A percentile compares a stretch with the other conserved stretches of the same genome.
Evolutionary conservation across 257 asterid species (phyloP).

Genomic region (Solanum dulcamara): DNA sequence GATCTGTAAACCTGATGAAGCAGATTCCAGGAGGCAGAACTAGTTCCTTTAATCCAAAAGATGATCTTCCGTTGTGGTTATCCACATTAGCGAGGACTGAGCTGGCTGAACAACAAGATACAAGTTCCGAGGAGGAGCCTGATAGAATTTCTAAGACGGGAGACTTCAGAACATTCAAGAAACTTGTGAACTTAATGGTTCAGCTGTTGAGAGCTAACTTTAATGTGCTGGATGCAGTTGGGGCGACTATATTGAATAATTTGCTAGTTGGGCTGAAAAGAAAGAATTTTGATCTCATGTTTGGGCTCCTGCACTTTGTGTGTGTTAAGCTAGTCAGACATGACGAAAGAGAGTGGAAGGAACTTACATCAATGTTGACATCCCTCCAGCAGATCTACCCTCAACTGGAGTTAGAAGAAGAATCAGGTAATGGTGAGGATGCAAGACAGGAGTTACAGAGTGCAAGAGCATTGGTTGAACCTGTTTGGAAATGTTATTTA

Average conservation of each 20-base stretch:
- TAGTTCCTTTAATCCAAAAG: conserved; percentile 12
- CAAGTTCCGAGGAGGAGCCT: conserved; percentile 26
- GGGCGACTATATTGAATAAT: conserved; percentile 34
- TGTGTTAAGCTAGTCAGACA: conserved; percentile 39
- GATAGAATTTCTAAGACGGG: conserved; percentile 12
- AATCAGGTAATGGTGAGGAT: conserved; percentile 11
- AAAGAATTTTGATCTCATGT: conserved; percentile 32
- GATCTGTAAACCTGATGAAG: conserved; percentile 40
- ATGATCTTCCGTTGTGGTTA: conserved; percentile 49
- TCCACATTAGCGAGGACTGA: conserved; percentile 50
- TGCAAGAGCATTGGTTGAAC: conserved; percentile 58
- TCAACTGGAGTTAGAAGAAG: conserved; percentile 31
- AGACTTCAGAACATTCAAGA: conserved; percentile 42
- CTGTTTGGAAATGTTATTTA: conserved; percentile 36
- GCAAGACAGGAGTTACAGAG: conserved; percentile 27
- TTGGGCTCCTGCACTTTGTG: conserved; percentile 63
- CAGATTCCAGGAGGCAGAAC: conserved; percentile 16
- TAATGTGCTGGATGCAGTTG: conserved; percentile 60
- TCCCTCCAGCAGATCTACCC: conserved; percentile 30
- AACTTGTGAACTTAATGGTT: conserved; percentile 33
- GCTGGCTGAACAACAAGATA: conserved; percentile 33
- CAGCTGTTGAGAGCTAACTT: conserved; percentile 35
- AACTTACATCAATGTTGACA: conserved; percentile 37
- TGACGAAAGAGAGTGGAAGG: conserved; percentile 37
- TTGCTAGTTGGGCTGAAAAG: conserved; percentile 33